phyloP scores from a whole-genome alignment of 495 filamentous ascomycete species.

The Hypoxylon fragiforme region DNA sequence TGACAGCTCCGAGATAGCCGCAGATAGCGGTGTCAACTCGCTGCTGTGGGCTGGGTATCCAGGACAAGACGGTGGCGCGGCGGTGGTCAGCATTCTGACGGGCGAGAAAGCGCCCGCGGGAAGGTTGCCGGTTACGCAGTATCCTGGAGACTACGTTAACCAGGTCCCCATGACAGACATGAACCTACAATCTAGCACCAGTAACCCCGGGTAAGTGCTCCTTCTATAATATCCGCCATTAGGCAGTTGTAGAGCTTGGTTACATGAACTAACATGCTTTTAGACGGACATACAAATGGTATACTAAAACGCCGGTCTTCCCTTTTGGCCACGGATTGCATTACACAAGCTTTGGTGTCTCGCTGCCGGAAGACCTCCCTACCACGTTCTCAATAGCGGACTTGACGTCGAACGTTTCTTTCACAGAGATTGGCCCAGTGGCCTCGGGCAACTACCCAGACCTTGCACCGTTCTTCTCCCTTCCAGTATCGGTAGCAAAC shows the following conservation, averaged over 20 bases:
- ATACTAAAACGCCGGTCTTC: slow-evolving; percentile 44
- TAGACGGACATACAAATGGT: slow-evolving; percentile 58
- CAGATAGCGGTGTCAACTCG: slow-evolving; percentile 52
- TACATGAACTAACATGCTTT: slow-evolving; percentile 17
- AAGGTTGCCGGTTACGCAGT: slow-evolving; percentile 63
- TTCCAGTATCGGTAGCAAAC: slow-evolving; percentile 50
- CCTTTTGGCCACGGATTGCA: slow-evolving; percentile 57
- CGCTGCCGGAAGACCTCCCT: slow-evolving; percentile 30
- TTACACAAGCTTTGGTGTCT: slow-evolving; percentile 54
- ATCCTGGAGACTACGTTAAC: slow-evolving; percentile 47
- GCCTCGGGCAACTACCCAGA: slow-evolving; percentile 42
- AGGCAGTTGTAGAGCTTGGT: not conserved
- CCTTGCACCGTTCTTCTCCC: slow-evolving; percentile 49
- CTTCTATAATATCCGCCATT: not conserved
- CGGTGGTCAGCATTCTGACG: slow-evolving; percentile 55
- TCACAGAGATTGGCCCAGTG: slow-evolving; percentile 33
- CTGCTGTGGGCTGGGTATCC: slow-evolving; percentile 59
- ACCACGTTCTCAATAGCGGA: slow-evolving; percentile 35
- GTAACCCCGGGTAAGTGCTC: slow-evolving; percentile 40
- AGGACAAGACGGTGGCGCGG: slow-evolving; percentile 59
- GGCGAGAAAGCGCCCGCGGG: slow-evolving; percentile 58
- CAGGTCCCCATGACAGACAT: slow-evolving; percentile 48
- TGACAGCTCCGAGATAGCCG: slow-evolving; percentile 56
- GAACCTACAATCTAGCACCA: slow-evolving; percentile 41
- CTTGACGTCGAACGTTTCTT: slow-evolving; percentile 40